phyloP scores from a whole-genome alignment of 371 early-diverging fungal species.

The Mucor plumbeus region DNA sequence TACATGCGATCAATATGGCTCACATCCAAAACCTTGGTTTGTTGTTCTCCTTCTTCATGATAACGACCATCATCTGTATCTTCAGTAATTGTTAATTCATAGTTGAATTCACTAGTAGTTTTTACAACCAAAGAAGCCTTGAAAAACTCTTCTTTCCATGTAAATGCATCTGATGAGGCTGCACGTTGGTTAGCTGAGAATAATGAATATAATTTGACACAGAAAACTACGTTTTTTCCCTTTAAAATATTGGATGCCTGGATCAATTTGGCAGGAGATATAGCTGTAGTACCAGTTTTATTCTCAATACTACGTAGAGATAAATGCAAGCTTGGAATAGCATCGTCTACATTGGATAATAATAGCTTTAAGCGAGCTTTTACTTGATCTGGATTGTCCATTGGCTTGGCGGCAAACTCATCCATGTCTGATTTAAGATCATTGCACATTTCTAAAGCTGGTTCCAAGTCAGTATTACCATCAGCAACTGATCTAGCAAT shows the following conservation, averaged over 20 bases:
- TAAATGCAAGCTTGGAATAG: conserved; percentile 70
- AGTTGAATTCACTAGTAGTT: conserved; percentile 21
- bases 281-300: conserved; percentile 7
- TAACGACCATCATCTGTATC: conserved; percentile 77
- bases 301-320: conserved; percentile 42
- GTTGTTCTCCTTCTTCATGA: conserved; percentile 60
- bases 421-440: conserved; percentile 63
- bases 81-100: conserved; percentile 60
- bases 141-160: conserved; percentile 80
- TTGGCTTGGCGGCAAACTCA: conserved; percentile 46
- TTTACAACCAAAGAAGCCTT: conserved; percentile 39
- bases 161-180: conserved; percentile 60
- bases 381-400: conserved; percentile 32
- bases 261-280: conserved; percentile 32
- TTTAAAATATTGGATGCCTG: conserved; percentile 37
- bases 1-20: conserved; percentile 59
- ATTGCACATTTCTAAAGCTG: conserved; percentile 67
- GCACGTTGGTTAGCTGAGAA: conserved; percentile 65
- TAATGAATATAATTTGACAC: conserved; percentile 64
- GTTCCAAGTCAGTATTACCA: conserved; percentile 65
- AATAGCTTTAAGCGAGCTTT: conserved; percentile 49
- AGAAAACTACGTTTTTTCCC: conserved; percentile 27
- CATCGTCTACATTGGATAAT: conserved; percentile 61
- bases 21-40: conserved; percentile 33
- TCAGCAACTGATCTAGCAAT: conserved; percentile 69